phyloP scores from a whole-genome alignment of 208 protist species.

The Angomonas ambiguus region DNA sequence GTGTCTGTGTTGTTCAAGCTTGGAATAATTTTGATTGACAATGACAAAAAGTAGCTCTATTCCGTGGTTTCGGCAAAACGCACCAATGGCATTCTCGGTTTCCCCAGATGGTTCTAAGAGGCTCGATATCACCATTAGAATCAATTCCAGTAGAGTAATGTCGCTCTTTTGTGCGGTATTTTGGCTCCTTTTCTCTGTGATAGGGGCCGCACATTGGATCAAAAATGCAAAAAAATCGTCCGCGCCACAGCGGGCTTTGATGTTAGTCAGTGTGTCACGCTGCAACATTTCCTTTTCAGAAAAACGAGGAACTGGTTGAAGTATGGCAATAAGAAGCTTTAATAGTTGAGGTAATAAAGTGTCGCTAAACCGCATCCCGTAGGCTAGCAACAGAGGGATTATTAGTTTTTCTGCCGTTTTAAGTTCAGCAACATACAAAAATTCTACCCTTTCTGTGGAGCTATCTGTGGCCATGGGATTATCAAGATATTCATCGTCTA shows the following conservation, averaged over 20 bases:
- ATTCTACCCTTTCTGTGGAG: slow-evolving; percentile 40
- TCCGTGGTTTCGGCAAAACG: slow-evolving; percentile 79
- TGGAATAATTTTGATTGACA: slow-evolving; percentile 80
- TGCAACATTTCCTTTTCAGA: slow-evolving; percentile 53
- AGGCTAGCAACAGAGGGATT: slow-evolving; percentile 68
- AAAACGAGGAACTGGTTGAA: slow-evolving; percentile 60
- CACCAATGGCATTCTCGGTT: slow-evolving; percentile 45
- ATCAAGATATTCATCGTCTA: slow-evolving; percentile 19
- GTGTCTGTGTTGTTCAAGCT: slow-evolving; percentile 3
- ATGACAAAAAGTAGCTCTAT: slow-evolving; percentile 83
- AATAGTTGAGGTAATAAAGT: slow-evolving; percentile 75
- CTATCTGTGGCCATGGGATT: slow-evolving; percentile 6
- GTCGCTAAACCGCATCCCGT: slow-evolving; percentile 68
- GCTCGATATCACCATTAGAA: slow-evolving; percentile 58
- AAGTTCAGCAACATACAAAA: slow-evolving; percentile 75
- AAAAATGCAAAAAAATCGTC: slow-evolving; percentile 83
- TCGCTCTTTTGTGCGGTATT: slow-evolving; percentile 47
- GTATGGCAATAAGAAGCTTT: slow-evolving; percentile 64
- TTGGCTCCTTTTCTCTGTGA: slow-evolving; percentile 58
- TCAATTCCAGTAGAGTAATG: slow-evolving; percentile 72
- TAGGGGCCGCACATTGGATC: slow-evolving; percentile 71
- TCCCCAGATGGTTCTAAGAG: slow-evolving; percentile 43
- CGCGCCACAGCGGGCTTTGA: slow-evolving; percentile 62
- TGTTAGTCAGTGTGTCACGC: slow-evolving; percentile 49
- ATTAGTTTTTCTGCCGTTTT: slow-evolving; percentile 78